Base-by-base conservation (phyloP, 2,329 filamentous ascomycete species). In the Akanthomyces dipterigenus region DNA sequence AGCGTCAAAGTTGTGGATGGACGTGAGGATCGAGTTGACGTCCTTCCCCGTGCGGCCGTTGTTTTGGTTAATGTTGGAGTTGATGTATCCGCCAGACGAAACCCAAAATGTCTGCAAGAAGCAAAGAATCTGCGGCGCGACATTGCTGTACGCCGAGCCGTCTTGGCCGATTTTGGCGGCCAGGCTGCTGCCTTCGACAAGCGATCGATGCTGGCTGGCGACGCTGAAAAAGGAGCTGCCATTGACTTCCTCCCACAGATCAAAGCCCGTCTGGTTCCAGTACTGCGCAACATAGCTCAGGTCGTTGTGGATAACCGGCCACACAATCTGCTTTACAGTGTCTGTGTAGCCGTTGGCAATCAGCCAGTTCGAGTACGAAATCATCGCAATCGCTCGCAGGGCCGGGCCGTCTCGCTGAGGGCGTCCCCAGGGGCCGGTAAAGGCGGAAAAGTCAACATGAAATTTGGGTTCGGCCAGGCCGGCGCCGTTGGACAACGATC, bases 201-300 rank as follows among this genome's bases (percentile, higher is more conserved):
- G 77, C n/a, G 85, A 81, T 66, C 90, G 84, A 70, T 93, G 86
- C 63, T 89, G 85, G 45, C 82, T 81, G 3, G 85, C 83, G 36
- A 86, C 76, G 1, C 90, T 95, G 74, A 93, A 96, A 78, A 93
- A 95, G 0, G 89, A 92, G 24, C 84, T 87, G 45, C 89, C 88
- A 26, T 79, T 77, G 16, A 93, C 84, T 71, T 95, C 91, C 71
- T 95, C 91, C 91, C 91, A 95, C 3, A 96, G 80, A 71, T 96
- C 91, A 68, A 86, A 95, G 6, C 82, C 82, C 0, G 81, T 83
- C 64, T 78, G 73, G 69, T 83, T 84, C 81, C 88, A 90, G 75
- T 90, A 90, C 69, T 90, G 84, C 1, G 85, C 81, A 7, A 91
- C 85, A 65, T 93, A 95, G 49, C 80, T 81, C 38, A 96, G 79